Evolutionary conservation across 2,329 filamentous ascomycete genomes (phyloP).

Genomic region (Aureobasidium zeae): DNA sequence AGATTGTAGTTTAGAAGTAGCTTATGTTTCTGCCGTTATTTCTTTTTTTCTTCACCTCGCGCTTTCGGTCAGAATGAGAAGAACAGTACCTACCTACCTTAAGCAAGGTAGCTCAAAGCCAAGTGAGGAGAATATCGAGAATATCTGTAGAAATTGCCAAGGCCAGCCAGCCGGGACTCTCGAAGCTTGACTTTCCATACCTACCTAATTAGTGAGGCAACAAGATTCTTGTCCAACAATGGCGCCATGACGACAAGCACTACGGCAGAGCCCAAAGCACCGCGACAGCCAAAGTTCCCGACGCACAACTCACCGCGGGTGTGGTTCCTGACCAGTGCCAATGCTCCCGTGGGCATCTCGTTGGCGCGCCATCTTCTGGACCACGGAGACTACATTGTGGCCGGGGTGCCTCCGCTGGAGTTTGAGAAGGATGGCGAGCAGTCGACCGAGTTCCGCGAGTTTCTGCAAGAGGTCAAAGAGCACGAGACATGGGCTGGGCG

Average conservation of each 20-base stretch:
- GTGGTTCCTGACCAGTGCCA: conserved; percentile 84
- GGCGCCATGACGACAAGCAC: conserved; percentile 8
- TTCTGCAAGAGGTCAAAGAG: conserved; percentile 52
- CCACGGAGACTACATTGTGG: conserved; percentile 87
- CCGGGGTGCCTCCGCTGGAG: conserved; percentile 69
- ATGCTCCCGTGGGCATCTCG: conserved; percentile 75
- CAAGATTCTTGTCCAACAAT: too few species aligned
- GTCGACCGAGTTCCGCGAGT: conserved; percentile 68
- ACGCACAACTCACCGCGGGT: conserved; percentile 63
- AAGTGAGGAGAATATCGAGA: too few species aligned
- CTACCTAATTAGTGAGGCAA: too few species aligned
- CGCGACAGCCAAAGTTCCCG: conserved; percentile 44
- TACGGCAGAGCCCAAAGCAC: conserved; percentile 23
- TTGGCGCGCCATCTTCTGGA: conserved; percentile 71
- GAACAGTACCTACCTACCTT: too few species aligned
- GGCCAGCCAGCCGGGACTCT: too few species aligned
- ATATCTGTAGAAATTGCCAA: too few species aligned
- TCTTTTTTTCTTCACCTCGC: conserved; percentile 9
- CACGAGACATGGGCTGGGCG: conserved; percentile 74
- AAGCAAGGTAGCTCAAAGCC: too few species aligned
- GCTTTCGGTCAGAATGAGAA: too few species aligned
- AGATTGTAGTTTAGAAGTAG: conserved; percentile 16
- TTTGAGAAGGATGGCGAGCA: conserved; percentile 61
- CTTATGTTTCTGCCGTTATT: conserved; percentile 15
- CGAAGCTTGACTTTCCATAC: too few species aligned